Percentiles rank a stretch among this genome's conserved stretches.
Evolutionary conservation across 163 green algal genomes (phyloP).

Genomic region (Chlorella variabilis): DNA sequence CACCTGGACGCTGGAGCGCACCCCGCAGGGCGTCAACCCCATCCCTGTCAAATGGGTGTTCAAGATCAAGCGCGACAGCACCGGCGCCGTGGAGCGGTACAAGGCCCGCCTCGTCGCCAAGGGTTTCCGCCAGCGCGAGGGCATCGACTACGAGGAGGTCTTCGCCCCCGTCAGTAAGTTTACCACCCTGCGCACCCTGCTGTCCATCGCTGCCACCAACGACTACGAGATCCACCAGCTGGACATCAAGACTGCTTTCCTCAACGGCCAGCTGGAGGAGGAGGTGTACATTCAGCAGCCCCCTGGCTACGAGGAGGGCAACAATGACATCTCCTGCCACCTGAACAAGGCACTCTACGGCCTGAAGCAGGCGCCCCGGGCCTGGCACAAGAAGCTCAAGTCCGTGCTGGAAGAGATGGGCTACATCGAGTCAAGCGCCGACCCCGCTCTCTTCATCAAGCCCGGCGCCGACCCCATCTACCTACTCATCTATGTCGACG

Average conservation of each 20-base stretch:
- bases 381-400: slow-evolving; percentile 49
- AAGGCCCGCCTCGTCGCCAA: slow-evolving; percentile 60
- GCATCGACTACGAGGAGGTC: slow-evolving; percentile 43
- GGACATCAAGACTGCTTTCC: slow-evolving; percentile 60
- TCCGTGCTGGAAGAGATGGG: slow-evolving; percentile 34
- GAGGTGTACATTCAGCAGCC: slow-evolving; percentile 46
- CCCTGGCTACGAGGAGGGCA: slow-evolving; percentile 2
- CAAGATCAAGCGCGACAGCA: no score
- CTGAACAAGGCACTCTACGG: slow-evolving; percentile 62
- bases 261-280: slow-evolving; percentile 57
- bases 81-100: slow-evolving; percentile 61
- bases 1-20: no score
- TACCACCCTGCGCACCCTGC: slow-evolving; percentile 33
- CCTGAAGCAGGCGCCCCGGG: slow-evolving; percentile 52
- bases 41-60: no score
- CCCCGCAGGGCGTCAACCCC: no score
- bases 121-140: slow-evolving; percentile 37
- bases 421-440: slow-evolving; percentile 35
- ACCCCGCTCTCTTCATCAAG: slow-evolving; percentile 52
- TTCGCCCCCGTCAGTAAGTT: slow-evolving; percentile 46
- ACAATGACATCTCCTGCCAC: slow-evolving; percentile 15
- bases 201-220: slow-evolving; percentile 36
- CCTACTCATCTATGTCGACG: no score
- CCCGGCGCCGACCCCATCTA: no score
- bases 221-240: slow-evolving; percentile 51